Base-by-base conservation (phyloP, 2,329 filamentous ascomycete genomes). In the Pseudogymnoascus sp. region DNA sequence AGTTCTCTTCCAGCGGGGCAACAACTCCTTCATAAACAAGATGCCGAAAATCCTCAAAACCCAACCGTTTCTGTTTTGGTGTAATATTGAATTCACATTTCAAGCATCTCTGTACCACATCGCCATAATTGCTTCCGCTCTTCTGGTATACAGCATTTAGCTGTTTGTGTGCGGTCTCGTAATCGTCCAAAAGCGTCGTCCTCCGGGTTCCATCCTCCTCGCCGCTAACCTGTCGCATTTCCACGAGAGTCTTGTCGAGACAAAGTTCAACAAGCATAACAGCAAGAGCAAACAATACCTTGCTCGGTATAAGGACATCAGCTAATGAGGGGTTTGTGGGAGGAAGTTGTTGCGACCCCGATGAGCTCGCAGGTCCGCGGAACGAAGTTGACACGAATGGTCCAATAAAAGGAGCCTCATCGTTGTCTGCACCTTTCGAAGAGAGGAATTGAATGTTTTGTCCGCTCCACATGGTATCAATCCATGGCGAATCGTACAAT, bases 261-360 rank as follows among this genome's bases (percentile, higher is more conserved):
- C 65, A 65, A 18, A 67, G 60, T 50, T 67, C 66, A 35, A 66
- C 60, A 14, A 65, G 60, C 14, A 64, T 61, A 14, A 65, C 20
- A 11, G 65, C 65, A n/a, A 66, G 60, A 6, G 60, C 58, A 16
- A 63, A 61, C 2, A 65, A 57, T 4, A 58, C 33, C n/a, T 62
- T 50, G 35, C 60, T 64, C 37, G 62, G 65, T 28, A 64, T 60
- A 18, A 22, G 35, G 43, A 8, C 9, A 22, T 43, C 38, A 16
- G 20, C 38, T 43, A 43, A 8, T 43, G 38, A 43, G 11, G 38
- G 12, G 12, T 6, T 43, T 7, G 38, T 43, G 12, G 8, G 38
- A 43, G 6, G 4, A 43, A n/a, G 5, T 11, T 43, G 38, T n/a
- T 16, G 38, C 38, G 38, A 43, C 5, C 12, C 8, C 2, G 38